Evolutionary conservation across 1,139 yeast genomes (phyloP).

Genomic region (Saccharomycopsis crataegensis): DNA sequence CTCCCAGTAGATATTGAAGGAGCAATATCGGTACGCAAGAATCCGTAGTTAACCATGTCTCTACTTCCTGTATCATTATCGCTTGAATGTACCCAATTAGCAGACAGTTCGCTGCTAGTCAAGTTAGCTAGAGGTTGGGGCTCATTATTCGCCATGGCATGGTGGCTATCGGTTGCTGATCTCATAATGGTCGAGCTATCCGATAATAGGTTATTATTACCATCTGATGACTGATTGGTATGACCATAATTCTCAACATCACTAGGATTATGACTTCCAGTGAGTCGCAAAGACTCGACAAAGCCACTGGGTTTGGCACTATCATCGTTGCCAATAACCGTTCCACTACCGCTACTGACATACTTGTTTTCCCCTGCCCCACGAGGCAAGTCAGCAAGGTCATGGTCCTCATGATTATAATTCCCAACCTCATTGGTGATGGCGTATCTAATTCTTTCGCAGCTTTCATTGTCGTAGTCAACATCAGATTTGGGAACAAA

Average conservation of each 20-base stretch:
- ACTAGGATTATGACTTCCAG: too few species aligned
- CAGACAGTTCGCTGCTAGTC: too few species aligned
- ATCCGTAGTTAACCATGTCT: not conserved
- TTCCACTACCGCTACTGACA: not conserved
- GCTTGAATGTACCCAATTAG: too few species aligned
- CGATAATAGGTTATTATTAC: too few species aligned
- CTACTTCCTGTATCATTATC: too few species aligned
- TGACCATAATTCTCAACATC: too few species aligned
- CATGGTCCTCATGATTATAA: not conserved
- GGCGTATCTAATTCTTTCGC: not conserved
- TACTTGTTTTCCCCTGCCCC: not conserved
- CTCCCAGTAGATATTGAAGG: slow-evolving; percentile 7
- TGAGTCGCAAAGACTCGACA: too few species aligned
- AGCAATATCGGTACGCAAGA: not conserved
- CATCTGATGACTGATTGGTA: too few species aligned
- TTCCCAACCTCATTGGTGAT: slow-evolving; percentile 3
- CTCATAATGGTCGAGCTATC: too few species aligned
- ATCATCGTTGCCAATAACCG: not conserved
- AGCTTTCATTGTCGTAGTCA: slow-evolving; percentile 2
- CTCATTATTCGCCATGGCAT: too few species aligned
- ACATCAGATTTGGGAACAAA: slow-evolving; percentile 4
- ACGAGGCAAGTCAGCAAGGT: not conserved
- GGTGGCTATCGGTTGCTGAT: too few species aligned
- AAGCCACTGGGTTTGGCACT: not conserved
- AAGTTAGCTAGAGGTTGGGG: too few species aligned